A percentile compares a stretch with the other conserved stretches of the same genome.
Evolutionary conservation across 2,329 filamentous ascomycete species (phyloP).

Genomic region (Anisogramma anomala): DNA sequence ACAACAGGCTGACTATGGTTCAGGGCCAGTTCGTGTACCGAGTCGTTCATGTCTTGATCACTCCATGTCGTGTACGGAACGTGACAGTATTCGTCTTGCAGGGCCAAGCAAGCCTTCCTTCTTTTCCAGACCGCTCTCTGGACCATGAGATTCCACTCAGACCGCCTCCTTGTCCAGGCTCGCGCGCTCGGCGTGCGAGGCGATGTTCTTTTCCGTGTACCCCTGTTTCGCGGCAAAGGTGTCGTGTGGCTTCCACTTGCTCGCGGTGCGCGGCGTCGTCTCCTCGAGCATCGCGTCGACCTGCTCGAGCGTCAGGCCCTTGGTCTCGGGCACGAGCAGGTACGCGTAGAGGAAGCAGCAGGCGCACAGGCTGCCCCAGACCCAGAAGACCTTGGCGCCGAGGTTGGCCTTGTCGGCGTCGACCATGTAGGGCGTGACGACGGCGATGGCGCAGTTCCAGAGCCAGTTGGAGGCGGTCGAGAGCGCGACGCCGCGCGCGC

Average conservation of each 20-base stretch:
- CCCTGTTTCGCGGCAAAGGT: background rate
- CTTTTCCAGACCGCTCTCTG: too few relatives aligned
- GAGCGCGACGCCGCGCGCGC: constrained; percentile 58
- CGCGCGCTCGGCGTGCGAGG: background rate
- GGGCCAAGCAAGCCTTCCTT: too few relatives aligned
- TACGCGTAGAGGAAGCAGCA: constrained; percentile 44
- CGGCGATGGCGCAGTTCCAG: constrained; percentile 50
- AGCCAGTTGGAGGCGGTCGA: constrained; percentile 66
- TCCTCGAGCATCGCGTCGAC: constrained; percentile 54
- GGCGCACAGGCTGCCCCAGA: constrained; percentile 50
- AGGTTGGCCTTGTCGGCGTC: constrained; percentile 35
- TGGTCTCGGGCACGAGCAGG: constrained; percentile 58
- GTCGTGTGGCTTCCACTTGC: constrained; percentile 18
- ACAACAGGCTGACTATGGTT: too few relatives aligned
- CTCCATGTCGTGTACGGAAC: too few relatives aligned
- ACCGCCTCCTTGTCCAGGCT: background rate
- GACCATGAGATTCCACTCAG: background rate
- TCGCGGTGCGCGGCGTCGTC: constrained; percentile 29
- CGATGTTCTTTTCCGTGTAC: background rate
- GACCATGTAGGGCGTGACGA: constrained; percentile 62
- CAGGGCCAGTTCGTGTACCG: too few relatives aligned
- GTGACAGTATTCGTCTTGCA: too few relatives aligned
- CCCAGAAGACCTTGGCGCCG: constrained; percentile 39
- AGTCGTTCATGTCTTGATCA: too few relatives aligned
- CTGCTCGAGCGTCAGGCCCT: constrained; percentile 62